These are phyloP conservation scores for Effrenium voratum DNA, from an alignment of 73 alveolate genomes.

Conservation along the genomic window DNA sequence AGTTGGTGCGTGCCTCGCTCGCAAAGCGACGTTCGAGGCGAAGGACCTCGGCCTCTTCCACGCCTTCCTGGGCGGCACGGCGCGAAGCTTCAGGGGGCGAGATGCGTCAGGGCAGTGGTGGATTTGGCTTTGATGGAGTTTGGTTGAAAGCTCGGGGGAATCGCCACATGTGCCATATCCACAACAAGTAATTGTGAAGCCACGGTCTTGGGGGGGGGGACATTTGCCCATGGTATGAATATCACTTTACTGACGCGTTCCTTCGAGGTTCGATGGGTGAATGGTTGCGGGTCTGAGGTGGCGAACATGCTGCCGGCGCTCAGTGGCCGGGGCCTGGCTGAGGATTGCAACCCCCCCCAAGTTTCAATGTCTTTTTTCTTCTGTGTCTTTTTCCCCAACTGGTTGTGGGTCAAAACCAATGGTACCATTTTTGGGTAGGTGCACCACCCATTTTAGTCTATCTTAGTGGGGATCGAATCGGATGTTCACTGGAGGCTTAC, in stretches of 20 bases:
- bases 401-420: background rate
- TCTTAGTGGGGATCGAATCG: background rate
- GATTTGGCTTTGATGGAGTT: background rate
- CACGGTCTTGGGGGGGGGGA: background rate
- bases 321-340: background rate
- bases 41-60: background rate
- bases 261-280: background rate
- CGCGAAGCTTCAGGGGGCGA: too few species aligned
- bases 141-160: background rate
- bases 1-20: background rate
- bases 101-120: background rate
- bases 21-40: background rate
- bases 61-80: background rate
- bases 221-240: background rate
- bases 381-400: background rate
- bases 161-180: background rate
- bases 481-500: background rate
- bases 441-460: background rate
- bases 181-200: too few species aligned
- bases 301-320: constrained; percentile 74
- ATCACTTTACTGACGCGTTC: background rate
- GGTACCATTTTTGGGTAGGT: background rate
- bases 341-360: background rate
- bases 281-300: background rate
- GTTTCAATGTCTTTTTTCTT: background rate